Conservation (phyloP, 2,329 filamentous ascomycete species). For the Fusarium setosum region DNA sequence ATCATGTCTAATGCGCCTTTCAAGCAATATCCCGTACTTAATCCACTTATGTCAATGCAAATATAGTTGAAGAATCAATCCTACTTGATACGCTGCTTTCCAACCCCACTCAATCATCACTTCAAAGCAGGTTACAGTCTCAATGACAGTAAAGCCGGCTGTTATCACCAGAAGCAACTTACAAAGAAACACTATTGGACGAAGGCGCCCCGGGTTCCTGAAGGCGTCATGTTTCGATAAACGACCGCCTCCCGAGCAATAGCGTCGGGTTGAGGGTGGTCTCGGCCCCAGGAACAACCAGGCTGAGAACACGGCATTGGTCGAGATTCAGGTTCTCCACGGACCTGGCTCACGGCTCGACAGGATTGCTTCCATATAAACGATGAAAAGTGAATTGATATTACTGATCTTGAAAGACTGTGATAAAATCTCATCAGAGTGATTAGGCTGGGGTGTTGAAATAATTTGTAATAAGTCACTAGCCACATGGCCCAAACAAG, state of each 20-base stretch:
- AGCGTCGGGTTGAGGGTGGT: not conserved
- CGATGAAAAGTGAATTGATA: constrained; percentile 6
- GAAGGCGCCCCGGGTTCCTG: constrained; percentile 1
- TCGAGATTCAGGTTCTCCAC: not conserved
- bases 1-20: no score
- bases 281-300: not conserved
- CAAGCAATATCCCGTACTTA: no score
- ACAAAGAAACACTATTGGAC: constrained; percentile 2
- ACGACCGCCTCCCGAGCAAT: not conserved
- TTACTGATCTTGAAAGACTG: not conserved
- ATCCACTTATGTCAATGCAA: no score
- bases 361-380: not conserved
- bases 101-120: no score
- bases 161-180: not conserved
- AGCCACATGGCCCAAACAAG: constrained; percentile 22
- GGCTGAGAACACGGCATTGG: not conserved
- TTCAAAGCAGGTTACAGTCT: no score
- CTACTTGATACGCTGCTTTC: no score
- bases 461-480: constrained; percentile 27
- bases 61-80: no score
- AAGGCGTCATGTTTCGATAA: constrained; percentile 6
- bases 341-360: not conserved
- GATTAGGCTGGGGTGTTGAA: not conserved
- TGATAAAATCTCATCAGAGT: not conserved
- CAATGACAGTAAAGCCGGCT: not conserved